Conservation (phyloP, 225 moss, liverwort and hornwort genomes). For the Sphagnum contortum region DNA sequence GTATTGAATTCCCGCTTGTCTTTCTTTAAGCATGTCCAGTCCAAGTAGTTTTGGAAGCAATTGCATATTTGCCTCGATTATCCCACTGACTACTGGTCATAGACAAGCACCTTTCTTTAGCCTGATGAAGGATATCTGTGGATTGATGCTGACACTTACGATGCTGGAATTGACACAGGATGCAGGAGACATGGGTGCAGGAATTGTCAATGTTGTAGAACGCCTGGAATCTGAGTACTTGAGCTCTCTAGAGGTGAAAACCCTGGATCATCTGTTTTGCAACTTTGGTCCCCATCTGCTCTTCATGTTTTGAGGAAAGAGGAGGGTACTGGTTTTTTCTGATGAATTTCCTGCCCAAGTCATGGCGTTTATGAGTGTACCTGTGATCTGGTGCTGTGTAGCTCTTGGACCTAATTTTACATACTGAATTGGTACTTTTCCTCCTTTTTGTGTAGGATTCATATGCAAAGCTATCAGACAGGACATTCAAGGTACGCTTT, state of each 20-base stretch:
- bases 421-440: neutral
- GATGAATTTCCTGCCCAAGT: neutral
- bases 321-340: neutral
- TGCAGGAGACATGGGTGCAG: slow-evolving; percentile 32
- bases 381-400: neutral
- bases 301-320: neutral
- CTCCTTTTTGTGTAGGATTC: slow-evolving; percentile 48
- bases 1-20: neutral
- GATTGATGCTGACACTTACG: neutral
- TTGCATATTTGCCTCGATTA: neutral
- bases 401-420: no score
- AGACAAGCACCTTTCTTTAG: neutral
- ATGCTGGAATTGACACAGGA: slow-evolving; percentile 20
- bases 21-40: neutral
- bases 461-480: slow-evolving; percentile 75
- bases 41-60: neutral
- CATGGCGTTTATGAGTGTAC: neutral
- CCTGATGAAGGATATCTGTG: no score
- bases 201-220: slow-evolving; percentile 35
- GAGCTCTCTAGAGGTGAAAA: slow-evolving; percentile 39
- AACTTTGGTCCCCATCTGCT: neutral
- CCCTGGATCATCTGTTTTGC: neutral
- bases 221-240: slow-evolving; percentile 55
- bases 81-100: no score
- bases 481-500: slow-evolving; percentile 76